phyloP scores from a whole-genome alignment of 129 eudicot species.

The Rutidosis leptorrhynchoides region DNA sequence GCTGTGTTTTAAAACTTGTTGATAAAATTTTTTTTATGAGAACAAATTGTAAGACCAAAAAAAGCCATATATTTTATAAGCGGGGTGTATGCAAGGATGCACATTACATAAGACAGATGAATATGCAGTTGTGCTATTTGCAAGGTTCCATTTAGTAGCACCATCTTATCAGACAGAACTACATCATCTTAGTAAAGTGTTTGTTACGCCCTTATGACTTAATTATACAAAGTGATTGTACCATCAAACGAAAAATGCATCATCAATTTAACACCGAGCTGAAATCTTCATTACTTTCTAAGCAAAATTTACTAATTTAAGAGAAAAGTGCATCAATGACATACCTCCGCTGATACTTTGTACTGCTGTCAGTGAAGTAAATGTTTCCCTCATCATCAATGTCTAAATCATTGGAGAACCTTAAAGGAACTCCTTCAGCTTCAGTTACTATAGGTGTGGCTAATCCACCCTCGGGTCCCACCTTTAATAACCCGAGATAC shows the following conservation, averaged over 20 bases:
- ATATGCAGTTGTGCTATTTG: not conserved
- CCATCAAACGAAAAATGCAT: not conserved
- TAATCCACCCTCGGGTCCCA: constrained; percentile 89
- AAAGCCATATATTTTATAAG: too few species aligned
- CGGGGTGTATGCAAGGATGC: not conserved
- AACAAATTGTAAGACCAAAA: too few species aligned
- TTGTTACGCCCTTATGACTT: not conserved
- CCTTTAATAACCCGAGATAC: constrained; percentile 84
- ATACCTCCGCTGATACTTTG: constrained; percentile 75
- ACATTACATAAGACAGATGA: not conserved
- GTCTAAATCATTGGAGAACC: constrained; percentile 86
- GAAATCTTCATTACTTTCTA: not conserved
- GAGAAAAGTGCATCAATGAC: constrained; percentile 1
- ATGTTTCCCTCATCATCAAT: constrained; percentile 81
- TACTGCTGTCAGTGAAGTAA: constrained; percentile 92
- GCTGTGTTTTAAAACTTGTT: too few species aligned
- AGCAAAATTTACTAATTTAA: not conserved
- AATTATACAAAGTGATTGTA: not conserved
- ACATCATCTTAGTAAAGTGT: too few species aligned
- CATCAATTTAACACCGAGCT: not conserved
- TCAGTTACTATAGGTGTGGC: constrained; percentile 71
- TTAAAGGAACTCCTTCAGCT: constrained; percentile 79
- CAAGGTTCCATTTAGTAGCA: not conserved
- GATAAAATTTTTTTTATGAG: too few species aligned
- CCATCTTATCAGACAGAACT: not conserved